A percentile compares a stretch with the other conserved stretches of the same genome.
These are phyloP conservation scores for Hylodesmum podocarpum DNA, from an alignment of 306 rosid species.

Conservation along the genomic window DNA sequence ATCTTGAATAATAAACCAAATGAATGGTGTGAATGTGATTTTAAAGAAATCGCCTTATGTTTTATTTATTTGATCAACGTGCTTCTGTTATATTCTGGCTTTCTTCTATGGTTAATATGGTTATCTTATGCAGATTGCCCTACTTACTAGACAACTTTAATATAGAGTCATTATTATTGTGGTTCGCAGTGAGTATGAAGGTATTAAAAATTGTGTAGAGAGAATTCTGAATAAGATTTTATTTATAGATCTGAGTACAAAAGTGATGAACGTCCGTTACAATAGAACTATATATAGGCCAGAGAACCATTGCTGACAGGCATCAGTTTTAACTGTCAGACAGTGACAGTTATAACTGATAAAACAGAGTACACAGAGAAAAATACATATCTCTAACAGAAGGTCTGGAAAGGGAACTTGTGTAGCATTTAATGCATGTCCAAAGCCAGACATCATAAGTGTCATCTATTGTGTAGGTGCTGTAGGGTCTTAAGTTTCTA, in stretches of 20 bases:
- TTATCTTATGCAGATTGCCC: background rate
- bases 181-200: slow-evolving; percentile 10
- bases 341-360: too few relatives aligned
- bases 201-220: too few relatives aligned
- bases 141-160: background rate
- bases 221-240: too few relatives aligned
- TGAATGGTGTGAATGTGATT: background rate
- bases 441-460: background rate
- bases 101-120: slow-evolving; percentile 19
- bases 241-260: too few relatives aligned
- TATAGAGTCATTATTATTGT: background rate
- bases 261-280: too few relatives aligned
- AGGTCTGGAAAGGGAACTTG: background rate
- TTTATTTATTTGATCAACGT: background rate
- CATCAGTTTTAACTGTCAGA: too few relatives aligned
- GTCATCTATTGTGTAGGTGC: background rate
- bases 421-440: background rate
- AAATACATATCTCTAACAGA: too few relatives aligned
- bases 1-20: slow-evolving; percentile 12
- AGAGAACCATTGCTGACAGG: too few relatives aligned
- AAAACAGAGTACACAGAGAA: too few relatives aligned
- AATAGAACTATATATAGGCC: too few relatives aligned
- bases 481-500: slow-evolving; percentile 1
- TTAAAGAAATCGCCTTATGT: background rate
- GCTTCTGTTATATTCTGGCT: background rate